Conservation (phyloP, 106 monocot species). For the Gastrodia elata region DNA sequence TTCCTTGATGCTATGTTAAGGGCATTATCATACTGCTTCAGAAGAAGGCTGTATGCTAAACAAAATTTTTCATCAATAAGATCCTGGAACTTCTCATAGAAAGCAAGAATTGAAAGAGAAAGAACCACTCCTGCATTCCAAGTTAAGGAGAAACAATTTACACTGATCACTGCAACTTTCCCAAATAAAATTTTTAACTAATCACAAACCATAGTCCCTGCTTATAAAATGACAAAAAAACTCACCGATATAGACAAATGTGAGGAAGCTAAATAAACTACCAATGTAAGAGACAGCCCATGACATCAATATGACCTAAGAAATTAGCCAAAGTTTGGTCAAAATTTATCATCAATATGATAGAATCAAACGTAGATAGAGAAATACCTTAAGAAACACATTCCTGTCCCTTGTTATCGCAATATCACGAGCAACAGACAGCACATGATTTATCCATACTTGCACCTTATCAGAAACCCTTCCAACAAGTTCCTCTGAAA, state of each 20-base stretch:
- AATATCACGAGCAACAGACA: slow-evolving; percentile 50
- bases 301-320: slow-evolving; percentile 58
- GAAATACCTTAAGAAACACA: slow-evolving; percentile 48
- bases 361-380: slow-evolving; percentile 4
- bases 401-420: slow-evolving; percentile 49
- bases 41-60: slow-evolving; percentile 26
- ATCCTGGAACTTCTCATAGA: slow-evolving; percentile 83
- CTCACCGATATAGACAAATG: slow-evolving; percentile 81
- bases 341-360: neutral
- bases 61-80: slow-evolving; percentile 56
- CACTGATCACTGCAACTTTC: too few relatives aligned
- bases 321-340: slow-evolving; percentile 6
- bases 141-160: slow-evolving; percentile 2
- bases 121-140: slow-evolving; percentile 45
- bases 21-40: slow-evolving; percentile 29
- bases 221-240: slow-evolving; percentile 8
- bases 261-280: slow-evolving; percentile 70
- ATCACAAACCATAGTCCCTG: neutral
- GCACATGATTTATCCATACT: slow-evolving; percentile 37
- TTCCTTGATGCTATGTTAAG: slow-evolving; percentile 22
- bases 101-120: slow-evolving; percentile 44
- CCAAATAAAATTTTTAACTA: neutral
- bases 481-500: slow-evolving; percentile 38
- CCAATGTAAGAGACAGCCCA: slow-evolving; percentile 75
- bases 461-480: slow-evolving; percentile 22